Conservation (phyloP, 495 filamentous ascomycete genomes). For the Penicillium turbatum region DNA sequence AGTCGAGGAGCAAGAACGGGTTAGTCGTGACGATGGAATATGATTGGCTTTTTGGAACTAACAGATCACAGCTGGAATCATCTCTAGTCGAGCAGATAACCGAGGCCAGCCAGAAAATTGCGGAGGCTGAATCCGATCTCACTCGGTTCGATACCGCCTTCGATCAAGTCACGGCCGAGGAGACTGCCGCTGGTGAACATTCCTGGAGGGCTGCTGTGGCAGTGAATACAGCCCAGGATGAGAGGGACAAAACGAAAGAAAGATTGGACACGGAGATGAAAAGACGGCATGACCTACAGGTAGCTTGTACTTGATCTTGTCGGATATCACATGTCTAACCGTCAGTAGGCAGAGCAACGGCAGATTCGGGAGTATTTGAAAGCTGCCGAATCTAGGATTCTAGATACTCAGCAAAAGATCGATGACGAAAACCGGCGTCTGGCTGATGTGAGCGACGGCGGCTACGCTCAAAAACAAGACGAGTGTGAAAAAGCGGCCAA, state of each 20-base stretch:
- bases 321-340: neutral
- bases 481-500: constrained; percentile 40
- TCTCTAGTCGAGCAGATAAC: constrained; percentile 30
- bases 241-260: constrained; percentile 38
- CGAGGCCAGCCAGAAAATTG: constrained; percentile 39
- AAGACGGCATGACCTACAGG: constrained; percentile 44
- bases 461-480: constrained; percentile 45
- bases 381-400: constrained; percentile 38
- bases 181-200: constrained; percentile 52
- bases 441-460: constrained; percentile 50
- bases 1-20: constrained; percentile 55
- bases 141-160: constrained; percentile 37
- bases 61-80: constrained; percentile 30
- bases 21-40: constrained; percentile 10
- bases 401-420: constrained; percentile 38
- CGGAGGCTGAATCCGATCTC: constrained; percentile 36
- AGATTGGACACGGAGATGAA: constrained; percentile 37
- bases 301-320: constrained; percentile 17
- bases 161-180: constrained; percentile 42
- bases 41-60: neutral
- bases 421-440: constrained; percentile 47
- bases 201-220: constrained; percentile 47
- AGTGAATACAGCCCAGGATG: constrained; percentile 42
- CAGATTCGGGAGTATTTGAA: constrained; percentile 45
- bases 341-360: constrained; percentile 47